Base-by-base conservation (phyloP, 1,139 yeast species). In the Pichia sp. region DNA sequence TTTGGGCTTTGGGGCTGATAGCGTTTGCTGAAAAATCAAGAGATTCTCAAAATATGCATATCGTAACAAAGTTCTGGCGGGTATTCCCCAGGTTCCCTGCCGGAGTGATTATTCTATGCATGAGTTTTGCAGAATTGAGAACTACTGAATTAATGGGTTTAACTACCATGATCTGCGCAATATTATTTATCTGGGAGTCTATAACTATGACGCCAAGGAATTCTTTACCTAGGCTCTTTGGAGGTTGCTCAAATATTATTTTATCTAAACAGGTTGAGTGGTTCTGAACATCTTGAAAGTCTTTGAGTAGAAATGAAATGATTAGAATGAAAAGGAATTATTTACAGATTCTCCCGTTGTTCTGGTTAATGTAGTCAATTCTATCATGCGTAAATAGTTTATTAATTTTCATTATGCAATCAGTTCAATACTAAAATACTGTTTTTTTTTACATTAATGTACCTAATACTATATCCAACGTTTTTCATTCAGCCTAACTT, bases 51-150 rank as follows among this genome's bases (percentile, higher is more conserved):
- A 34, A 34, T 34, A 34, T 34, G 37, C 37, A 34, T 34, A 13
- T 34, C 37, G 37, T 34, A n/a, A 34, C 37, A 34, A 34, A 34
- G n/a, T 34, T 34, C 18, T 34, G 37, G 37, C 37, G 37, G 18
- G 37, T 34, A 34, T 34, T 34, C 37, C 37, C 37, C 37, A 34
- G 37, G 18, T 34, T 34, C 37, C 37, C 37, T 34, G 37, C 37
- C n/a, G 37, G 37, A 34, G 18, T 34, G n/a, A 34, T 34, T 34
- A 34, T 34, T 34, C 37, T 34, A 34, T 34, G 37, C 37, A 34
- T 34, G 37, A 34, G 37, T 13, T 34, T 34, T 34, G 37, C 37
- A 9, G 37, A 34, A 34, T 13, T 34, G 37, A 12, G 37, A 34
- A 34, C 37, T 34, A 34, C 37, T 34, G 18, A 34, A 34, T 34